Conservation (phyloP, 2,329 filamentous ascomycete genomes). For the Neophaeococcomyces aloes region DNA sequence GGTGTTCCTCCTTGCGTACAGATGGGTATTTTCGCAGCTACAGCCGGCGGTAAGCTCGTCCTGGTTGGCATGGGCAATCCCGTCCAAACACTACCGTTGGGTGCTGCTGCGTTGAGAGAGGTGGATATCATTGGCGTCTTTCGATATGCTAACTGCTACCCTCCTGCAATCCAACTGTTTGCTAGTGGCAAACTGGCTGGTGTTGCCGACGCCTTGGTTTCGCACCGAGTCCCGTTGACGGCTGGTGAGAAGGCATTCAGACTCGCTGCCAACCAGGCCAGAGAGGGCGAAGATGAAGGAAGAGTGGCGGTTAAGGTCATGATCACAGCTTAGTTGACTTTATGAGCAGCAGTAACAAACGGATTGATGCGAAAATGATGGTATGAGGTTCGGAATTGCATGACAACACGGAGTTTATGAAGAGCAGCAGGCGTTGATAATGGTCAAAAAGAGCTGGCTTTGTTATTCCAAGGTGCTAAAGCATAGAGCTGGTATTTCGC, state of each 20-base stretch:
- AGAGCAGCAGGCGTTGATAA: no score
- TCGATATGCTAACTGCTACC: constrained; percentile 46
- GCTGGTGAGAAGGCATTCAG: constrained; percentile 42
- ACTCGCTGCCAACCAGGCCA: constrained; percentile 35
- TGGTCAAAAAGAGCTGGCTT: no score
- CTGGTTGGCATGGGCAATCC: constrained; percentile 50
- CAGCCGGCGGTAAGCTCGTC: constrained; percentile 42
- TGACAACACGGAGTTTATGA: no score
- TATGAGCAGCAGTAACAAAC: constrained; percentile 22
- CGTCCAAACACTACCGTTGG: constrained; percentile 44
- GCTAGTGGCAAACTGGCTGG: constrained; percentile 40
- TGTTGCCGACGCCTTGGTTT: constrained; percentile 43
- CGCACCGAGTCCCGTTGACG: constrained; percentile 40
- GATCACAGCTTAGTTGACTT: constrained; percentile 23
- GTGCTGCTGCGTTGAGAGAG: constrained; percentile 45
- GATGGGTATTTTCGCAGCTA: constrained; percentile 35
- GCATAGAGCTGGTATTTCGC: no score
- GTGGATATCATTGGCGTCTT: constrained; percentile 50
- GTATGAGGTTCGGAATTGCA: no score
- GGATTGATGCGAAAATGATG: no score
- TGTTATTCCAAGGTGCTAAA: no score
- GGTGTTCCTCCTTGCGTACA: constrained; percentile 37
- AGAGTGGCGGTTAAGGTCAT: constrained; percentile 45
- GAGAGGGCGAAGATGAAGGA: constrained; percentile 41
- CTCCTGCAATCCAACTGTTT: constrained; percentile 43